These are phyloP conservation scores for Mayamaea pseudoterrestris DNA, from an alignment of 108 stramenopile species.

Conservation along the genomic window DNA sequence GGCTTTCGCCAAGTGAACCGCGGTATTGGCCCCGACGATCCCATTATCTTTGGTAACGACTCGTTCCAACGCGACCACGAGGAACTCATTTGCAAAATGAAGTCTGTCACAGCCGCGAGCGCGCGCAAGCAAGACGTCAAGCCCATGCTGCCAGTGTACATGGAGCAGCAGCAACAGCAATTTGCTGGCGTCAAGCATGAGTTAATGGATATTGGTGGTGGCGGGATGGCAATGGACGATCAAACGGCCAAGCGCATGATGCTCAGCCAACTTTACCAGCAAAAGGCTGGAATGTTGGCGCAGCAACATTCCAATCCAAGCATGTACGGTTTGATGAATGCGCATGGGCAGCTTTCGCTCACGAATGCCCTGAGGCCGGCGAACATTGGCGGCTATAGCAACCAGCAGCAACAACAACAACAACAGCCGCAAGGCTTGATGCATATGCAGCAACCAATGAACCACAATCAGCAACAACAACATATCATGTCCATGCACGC, in stretches of 20 bases:
- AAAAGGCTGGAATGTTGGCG: constrained; percentile 6
- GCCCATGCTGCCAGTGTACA: too few relatives aligned
- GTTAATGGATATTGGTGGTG: neutral
- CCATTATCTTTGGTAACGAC: constrained; percentile 60
- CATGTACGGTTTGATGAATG: constrained; percentile 6
- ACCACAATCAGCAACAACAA: too few relatives aligned
- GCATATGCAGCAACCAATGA: neutral
- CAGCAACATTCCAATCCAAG: neutral
- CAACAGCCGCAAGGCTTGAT: neutral
- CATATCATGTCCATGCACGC: too few relatives aligned
- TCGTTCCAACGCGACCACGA: constrained; percentile 44
- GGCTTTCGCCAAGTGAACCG: constrained; percentile 61
- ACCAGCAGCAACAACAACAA: neutral
- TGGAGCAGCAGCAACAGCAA: constrained; percentile 6
- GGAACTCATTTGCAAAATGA: constrained; percentile 47
- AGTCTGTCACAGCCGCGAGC: constrained; percentile 36
- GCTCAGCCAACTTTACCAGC: constrained; percentile 11
- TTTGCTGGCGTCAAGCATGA: constrained; percentile 14
- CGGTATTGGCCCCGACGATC: constrained; percentile 51
- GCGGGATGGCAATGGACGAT: constrained; percentile 6
- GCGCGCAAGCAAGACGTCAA: constrained; percentile 40
- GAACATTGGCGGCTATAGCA: neutral
- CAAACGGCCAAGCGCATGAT: constrained; percentile 11
- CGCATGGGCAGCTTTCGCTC: constrained; percentile 4
- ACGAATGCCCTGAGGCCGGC: constrained; percentile 5